A percentile compares a stretch with the other conserved stretches of the same genome.
These are phyloP conservation scores for Alternaria infectoria DNA, from an alignment of 2,329 filamentous ascomycete species.

Conservation along the genomic window DNA sequence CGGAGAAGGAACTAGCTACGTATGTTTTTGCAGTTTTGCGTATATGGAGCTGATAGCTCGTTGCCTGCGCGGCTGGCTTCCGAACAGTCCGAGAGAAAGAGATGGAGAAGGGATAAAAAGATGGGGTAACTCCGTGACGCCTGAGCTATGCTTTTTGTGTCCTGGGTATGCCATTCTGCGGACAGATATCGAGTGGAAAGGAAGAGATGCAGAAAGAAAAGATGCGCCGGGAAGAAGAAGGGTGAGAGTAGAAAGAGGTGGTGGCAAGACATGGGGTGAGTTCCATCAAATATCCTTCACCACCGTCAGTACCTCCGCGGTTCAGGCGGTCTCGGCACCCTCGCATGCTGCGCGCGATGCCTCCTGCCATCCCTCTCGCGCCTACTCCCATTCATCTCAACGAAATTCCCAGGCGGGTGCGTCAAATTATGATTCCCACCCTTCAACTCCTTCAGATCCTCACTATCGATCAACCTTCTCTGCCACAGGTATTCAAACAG, in stretches of 20 bases:
- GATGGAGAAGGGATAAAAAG: background rate
- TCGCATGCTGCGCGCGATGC: conserved; percentile 22
- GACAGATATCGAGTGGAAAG: background rate
- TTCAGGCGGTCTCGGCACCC: conserved; percentile 1
- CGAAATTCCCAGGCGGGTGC: conserved; percentile 25
- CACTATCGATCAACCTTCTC: conserved; percentile 37
- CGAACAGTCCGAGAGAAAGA: background rate
- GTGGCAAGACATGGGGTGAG: background rate
- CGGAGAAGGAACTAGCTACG: background rate
- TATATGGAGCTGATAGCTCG: background rate
- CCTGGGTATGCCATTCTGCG: conserved; percentile 8
- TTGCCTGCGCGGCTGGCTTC: background rate
- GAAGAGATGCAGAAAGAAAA: too few relatives aligned
- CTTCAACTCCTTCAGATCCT: conserved; percentile 42
- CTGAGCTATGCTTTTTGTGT: conserved; percentile 13
- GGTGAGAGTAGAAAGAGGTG: background rate
- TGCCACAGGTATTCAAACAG: conserved; percentile 41
- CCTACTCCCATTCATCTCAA: conserved; percentile 17
- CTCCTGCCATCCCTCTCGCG: conserved; percentile 12
- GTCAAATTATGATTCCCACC: conserved; percentile 38
- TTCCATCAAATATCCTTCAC: background rate
- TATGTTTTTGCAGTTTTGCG: background rate
- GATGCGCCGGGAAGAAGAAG: too few relatives aligned
- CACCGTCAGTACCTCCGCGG: conserved; percentile 4
- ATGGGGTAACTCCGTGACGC: background rate